phyloP scores from a whole-genome alignment of 140 eudicot genomes.

The Anethum foeniculum region DNA sequence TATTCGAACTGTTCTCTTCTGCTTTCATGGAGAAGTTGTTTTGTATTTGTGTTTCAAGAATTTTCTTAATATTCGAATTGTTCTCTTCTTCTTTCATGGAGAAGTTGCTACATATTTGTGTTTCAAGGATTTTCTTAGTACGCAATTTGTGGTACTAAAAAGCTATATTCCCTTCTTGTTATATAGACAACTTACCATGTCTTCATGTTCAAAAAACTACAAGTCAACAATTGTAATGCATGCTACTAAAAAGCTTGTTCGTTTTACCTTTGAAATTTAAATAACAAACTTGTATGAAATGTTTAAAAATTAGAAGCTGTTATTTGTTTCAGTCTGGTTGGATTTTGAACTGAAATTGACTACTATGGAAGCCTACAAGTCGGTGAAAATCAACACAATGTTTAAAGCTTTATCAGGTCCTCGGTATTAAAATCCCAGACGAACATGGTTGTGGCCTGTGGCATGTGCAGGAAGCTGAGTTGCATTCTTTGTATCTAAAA shows the following conservation, averaged over 20 bases:
- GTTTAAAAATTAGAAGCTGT: too few species aligned
- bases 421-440: constrained; percentile 55
- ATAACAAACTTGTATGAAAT: too few species aligned
- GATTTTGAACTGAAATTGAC: neutral
- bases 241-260: too few species aligned
- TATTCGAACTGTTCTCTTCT: neutral
- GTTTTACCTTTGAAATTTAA: too few species aligned
- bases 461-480: constrained; percentile 83
- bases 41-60: neutral
- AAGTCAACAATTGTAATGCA: too few species aligned
- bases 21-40: neutral
- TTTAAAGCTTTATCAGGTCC: constrained; percentile 87
- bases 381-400: constrained; percentile 43
- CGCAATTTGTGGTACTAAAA: neutral
- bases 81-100: too few species aligned
- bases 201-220: too few species aligned
- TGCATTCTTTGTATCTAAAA: constrained; percentile 78
- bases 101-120: too few species aligned
- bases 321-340: neutral
- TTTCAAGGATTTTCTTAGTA: too few species aligned
- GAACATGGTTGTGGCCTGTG: constrained; percentile 42
- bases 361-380: neutral
- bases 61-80: neutral
- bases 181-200: neutral
- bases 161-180: neutral